phyloP scores from a whole-genome alignment of 1,284 basidiomycete species.

The Tylopilus orsonianus region DNA sequence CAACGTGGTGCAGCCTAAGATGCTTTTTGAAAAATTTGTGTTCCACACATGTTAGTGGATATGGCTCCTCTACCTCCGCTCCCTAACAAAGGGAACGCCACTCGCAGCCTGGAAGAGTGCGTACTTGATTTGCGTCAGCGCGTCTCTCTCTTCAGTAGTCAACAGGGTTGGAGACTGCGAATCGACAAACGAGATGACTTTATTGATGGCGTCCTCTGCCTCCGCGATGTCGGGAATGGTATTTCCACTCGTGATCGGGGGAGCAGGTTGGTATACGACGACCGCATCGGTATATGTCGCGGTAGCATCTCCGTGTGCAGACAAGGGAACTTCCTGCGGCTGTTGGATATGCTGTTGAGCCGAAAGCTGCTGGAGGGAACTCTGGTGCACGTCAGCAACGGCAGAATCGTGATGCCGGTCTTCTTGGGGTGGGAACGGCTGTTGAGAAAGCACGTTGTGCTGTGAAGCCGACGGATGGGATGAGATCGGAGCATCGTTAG shows the following conservation, averaged over 20 bases:
- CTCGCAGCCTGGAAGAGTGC: slow-evolving; percentile 47
- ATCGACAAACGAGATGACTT: slow-evolving; percentile 51
- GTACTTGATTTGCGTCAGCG: slow-evolving; percentile 45
- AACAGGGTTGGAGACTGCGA: slow-evolving; percentile 42
- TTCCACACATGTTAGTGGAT: neutral
- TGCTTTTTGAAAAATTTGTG: slow-evolving; percentile 19
- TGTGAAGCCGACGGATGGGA: slow-evolving; percentile 31
- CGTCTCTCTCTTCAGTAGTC: slow-evolving; percentile 41
- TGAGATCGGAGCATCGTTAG: slow-evolving; percentile 33
- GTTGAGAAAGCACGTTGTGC: slow-evolving; percentile 32
- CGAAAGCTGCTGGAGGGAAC: slow-evolving; percentile 33
- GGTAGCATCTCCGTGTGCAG: slow-evolving; percentile 25
- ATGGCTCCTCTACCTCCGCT: slow-evolving; percentile 28
- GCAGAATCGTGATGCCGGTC: slow-evolving; percentile 31
- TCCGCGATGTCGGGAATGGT: slow-evolving; percentile 39
- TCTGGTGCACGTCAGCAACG: slow-evolving; percentile 30
- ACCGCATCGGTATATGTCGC: slow-evolving; percentile 29
- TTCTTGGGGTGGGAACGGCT: slow-evolving; percentile 23
- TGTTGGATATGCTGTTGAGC: slow-evolving; percentile 32
- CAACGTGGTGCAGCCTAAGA: slow-evolving; percentile 14
- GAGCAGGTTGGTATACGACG: slow-evolving; percentile 34
- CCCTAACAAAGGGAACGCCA: slow-evolving; percentile 40
- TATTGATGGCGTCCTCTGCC: slow-evolving; percentile 51
- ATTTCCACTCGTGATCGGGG: slow-evolving; percentile 34
- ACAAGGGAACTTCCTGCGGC: slow-evolving; percentile 33